Percentiles rank a stretch among this genome's conserved stretches.
phyloP scores from a whole-genome alignment of 1,284 basidiomycete species.

The Puccinia novopanici region DNA sequence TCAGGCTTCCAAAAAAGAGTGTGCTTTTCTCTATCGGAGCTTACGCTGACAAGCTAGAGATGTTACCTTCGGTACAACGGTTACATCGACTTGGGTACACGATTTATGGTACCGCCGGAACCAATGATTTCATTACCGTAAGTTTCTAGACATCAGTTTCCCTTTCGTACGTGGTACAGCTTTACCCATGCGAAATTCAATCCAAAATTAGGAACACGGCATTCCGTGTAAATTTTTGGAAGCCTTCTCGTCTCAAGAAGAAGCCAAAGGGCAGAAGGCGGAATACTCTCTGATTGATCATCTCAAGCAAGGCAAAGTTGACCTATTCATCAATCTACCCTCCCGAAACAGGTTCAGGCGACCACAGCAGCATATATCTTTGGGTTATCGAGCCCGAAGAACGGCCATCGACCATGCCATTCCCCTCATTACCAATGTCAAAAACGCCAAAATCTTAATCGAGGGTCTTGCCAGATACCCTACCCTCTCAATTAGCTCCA shows the following conservation, averaged over 20 bases:
- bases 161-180: no score
- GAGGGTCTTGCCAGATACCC: no score
- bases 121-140: no score
- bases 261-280: constrained; percentile 76
- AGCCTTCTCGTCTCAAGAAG: constrained; percentile 73
- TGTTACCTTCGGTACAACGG: constrained; percentile 91
- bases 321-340: constrained; percentile 98
- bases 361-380: constrained; percentile 93
- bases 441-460: no score
- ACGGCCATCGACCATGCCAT: constrained; percentile 99
- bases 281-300: constrained; percentile 95
- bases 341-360: constrained; percentile 98
- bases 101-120: constrained; percentile 95
- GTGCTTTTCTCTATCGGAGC: no score
- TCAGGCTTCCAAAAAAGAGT: no score
- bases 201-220: no score
- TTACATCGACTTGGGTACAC: constrained; percentile 91
- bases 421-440: no score
- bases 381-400: constrained; percentile 92
- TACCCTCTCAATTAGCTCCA: constrained; percentile 86
- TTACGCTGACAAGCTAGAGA: no score
- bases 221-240: no score
- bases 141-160: no score
- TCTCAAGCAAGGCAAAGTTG: constrained; percentile 90
- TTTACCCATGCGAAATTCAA: no score